phyloP scores from a whole-genome alignment of 768 basidiomycete genomes.

The Russula ochroleuca region DNA sequence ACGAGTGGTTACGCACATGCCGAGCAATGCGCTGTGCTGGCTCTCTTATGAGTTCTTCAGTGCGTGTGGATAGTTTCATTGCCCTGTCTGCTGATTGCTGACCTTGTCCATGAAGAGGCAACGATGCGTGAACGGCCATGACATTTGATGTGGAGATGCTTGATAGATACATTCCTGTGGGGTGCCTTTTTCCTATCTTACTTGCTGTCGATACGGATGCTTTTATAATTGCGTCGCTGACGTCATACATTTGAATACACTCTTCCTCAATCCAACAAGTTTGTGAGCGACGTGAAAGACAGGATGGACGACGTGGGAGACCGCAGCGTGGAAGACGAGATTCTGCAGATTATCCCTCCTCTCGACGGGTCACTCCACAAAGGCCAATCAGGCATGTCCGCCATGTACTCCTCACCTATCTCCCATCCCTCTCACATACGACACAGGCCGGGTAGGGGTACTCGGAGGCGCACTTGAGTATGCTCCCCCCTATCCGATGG shows the following conservation, averaged over 20 bases:
- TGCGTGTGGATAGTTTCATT: slow-evolving; percentile 44
- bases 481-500: slow-evolving; percentile 32
- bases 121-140: slow-evolving; percentile 22
- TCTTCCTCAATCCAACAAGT: neutral
- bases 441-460: slow-evolving; percentile 80
- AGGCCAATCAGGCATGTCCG: slow-evolving; percentile 76
- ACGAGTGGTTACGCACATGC: slow-evolving; percentile 91
- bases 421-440: neutral
- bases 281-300: too few relatives aligned
- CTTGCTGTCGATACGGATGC: slow-evolving; percentile 4
- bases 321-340: slow-evolving; percentile 37
- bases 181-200: slow-evolving; percentile 9
- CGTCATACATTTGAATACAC: neutral
- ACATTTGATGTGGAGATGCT: slow-evolving; percentile 3
- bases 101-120: slow-evolving; percentile 12
- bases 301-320: too few relatives aligned
- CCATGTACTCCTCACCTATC: neutral
- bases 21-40: slow-evolving; percentile 97
- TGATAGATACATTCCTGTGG: slow-evolving; percentile 5
- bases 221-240: neutral
- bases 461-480: slow-evolving; percentile 93
- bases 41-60: slow-evolving; percentile 98
- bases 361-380: slow-evolving; percentile 87
- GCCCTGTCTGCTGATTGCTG: neutral
- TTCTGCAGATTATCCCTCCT: slow-evolving; percentile 85